phyloP scores from a whole-genome alignment of 2,329 filamentous ascomycete genomes.

The Tolypocladium guangdongense region DNA sequence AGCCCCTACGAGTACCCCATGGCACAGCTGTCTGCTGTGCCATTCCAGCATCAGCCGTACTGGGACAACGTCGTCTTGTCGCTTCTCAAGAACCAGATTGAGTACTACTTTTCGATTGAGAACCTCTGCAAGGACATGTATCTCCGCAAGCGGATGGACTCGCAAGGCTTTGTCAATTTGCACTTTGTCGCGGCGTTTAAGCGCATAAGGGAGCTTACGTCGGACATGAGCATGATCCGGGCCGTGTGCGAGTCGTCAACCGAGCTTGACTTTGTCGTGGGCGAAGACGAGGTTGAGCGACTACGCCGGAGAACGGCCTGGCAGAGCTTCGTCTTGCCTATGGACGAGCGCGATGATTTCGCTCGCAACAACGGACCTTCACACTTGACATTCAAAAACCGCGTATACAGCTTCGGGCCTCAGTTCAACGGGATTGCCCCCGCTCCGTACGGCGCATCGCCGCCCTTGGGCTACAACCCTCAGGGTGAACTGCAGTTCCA shows the following conservation, averaged over 20 bases:
- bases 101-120: slow-evolving; percentile 96
- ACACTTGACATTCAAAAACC: slow-evolving; percentile 25
- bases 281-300: slow-evolving; percentile 68
- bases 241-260: slow-evolving; percentile 62
- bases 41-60: slow-evolving; percentile 32
- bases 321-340: slow-evolving; percentile 67
- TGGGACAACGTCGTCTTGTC: slow-evolving; percentile 36
- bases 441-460: slow-evolving; percentile 18
- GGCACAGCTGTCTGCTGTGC: slow-evolving; percentile 25
- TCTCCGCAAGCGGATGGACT: slow-evolving; percentile 85
- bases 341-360: slow-evolving; percentile 58
- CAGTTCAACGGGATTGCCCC: slow-evolving; percentile 22
- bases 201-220: slow-evolving; percentile 39
- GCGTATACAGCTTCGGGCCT: slow-evolving; percentile 14
- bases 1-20: slow-evolving; percentile 28
- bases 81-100: slow-evolving; percentile 44
- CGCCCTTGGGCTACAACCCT: slow-evolving; percentile 16
- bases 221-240: slow-evolving; percentile 63
- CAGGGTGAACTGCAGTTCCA: slow-evolving; percentile 17
- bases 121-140: slow-evolving; percentile 92
- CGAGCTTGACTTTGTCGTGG: slow-evolving; percentile 62
- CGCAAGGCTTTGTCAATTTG: slow-evolving; percentile 80
- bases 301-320: slow-evolving; percentile 66
- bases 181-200: slow-evolving; percentile 77
- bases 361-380: slow-evolving; percentile 62